These are phyloP conservation scores for Lasiodiplodia sp. DNA, from an alignment of 2,329 filamentous ascomycete genomes.

Conservation along the genomic window DNA sequence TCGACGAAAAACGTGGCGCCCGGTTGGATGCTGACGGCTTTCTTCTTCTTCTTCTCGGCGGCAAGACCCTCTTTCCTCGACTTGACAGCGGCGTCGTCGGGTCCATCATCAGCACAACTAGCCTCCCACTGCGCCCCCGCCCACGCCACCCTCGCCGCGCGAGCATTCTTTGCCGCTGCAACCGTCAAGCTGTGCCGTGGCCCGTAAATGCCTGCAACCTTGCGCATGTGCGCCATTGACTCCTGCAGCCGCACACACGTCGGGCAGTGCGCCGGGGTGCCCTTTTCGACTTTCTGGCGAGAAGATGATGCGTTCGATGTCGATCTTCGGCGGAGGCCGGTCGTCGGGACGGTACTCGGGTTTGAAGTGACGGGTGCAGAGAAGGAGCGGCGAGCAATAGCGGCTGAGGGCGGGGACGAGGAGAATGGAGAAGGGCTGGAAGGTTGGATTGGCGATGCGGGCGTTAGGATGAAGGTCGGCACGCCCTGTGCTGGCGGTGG, in stretches of 20 bases:
- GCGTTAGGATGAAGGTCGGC: constrained; percentile 7
- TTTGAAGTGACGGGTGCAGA: not conserved
- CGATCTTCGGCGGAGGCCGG: not conserved
- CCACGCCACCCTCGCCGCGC: not conserved
- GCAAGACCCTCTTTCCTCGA: not conserved
- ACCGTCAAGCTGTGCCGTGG: constrained; percentile 7
- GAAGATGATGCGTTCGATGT: not conserved
- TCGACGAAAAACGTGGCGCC: constrained; percentile 1
- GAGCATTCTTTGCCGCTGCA: not conserved
- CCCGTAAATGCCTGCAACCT: constrained; percentile 13
- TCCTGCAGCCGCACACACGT: not conserved
- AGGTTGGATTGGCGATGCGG: not conserved
- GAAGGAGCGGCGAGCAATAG: not conserved
- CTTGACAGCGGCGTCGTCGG: not conserved
- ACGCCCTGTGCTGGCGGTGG: not conserved
- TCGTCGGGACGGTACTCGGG: not conserved
- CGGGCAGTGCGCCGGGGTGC: not conserved
- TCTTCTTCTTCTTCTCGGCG: not conserved
- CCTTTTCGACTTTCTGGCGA: not conserved
- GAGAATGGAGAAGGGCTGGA: not conserved
- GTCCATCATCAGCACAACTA: not conserved
- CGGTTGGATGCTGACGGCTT: not conserved
- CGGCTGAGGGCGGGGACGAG: not conserved
- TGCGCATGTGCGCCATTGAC: not conserved
- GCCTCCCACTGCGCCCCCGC: constrained; percentile 5